Evolutionary conservation across 2,329 filamentous ascomycete species (phyloP).

Genomic region (Trichoderma cornu-damae): DNA sequence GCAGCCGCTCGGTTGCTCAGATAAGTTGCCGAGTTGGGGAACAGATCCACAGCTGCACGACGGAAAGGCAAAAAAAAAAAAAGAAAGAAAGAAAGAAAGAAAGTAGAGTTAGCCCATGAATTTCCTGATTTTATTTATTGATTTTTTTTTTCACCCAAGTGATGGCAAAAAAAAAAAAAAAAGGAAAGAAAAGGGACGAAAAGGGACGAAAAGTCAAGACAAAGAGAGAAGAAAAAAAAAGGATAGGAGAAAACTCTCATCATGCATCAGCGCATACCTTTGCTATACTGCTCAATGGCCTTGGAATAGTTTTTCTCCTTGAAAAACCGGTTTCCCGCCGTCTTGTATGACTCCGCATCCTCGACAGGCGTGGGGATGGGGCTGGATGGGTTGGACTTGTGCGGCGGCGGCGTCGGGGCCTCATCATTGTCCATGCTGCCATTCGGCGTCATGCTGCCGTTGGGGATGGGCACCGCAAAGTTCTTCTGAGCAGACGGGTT

Average conservation of each 20-base stretch:
- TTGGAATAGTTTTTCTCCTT: slow-evolving; percentile 86
- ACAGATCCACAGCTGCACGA: slow-evolving; percentile 72
- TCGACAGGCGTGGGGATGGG: slow-evolving; percentile 53
- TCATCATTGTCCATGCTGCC: slow-evolving; percentile 36
- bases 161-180: not conserved
- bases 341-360: slow-evolving; percentile 88
- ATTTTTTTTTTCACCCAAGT: not conserved
- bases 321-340: slow-evolving; percentile 92
- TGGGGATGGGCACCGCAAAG: slow-evolving; percentile 50
- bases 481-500: slow-evolving; percentile 39
- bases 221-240: not conserved
- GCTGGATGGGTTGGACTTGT: slow-evolving; percentile 59
- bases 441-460: slow-evolving; percentile 29
- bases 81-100: not conserved
- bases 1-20: slow-evolving; percentile 93
- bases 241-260: not conserved
- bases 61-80: slow-evolving; percentile 17
- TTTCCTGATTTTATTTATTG: not conserved
- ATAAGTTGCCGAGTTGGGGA: slow-evolving; percentile 82
- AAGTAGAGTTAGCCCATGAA: slow-evolving; percentile 7
- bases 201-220: not conserved
- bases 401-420: slow-evolving; percentile 64
- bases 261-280: slow-evolving; percentile 57
- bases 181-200: not conserved
- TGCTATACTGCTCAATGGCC: slow-evolving; percentile 89